Evolutionary conservation across 768 basidiomycete genomes (phyloP).

Genomic region (Punctularia strigosozonata): DNA sequence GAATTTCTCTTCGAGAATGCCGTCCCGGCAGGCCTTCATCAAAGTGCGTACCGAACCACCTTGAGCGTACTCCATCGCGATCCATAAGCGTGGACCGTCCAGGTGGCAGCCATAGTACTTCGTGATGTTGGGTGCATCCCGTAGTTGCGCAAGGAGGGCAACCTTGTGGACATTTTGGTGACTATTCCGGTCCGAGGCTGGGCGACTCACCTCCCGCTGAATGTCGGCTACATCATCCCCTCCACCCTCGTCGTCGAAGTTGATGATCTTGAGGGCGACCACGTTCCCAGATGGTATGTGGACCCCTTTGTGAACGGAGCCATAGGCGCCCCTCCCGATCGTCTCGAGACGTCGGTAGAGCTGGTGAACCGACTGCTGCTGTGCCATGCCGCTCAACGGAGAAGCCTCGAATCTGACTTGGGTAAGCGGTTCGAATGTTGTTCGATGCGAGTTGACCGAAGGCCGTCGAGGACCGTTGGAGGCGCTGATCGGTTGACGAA

Average conservation of each 20-base stretch:
- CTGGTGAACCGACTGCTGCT: slow-evolving; percentile 59
- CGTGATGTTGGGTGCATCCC: slow-evolving; percentile 85
- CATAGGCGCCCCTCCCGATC: slow-evolving; percentile 93
- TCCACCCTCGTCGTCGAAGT: slow-evolving; percentile 91
- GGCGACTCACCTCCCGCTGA: slow-evolving; percentile 92
- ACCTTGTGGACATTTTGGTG: too few species aligned
- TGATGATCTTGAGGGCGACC: slow-evolving; percentile 97
- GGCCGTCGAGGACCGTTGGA: too few species aligned
- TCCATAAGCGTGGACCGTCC: slow-evolving; percentile 95
- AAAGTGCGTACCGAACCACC: slow-evolving; percentile 90
- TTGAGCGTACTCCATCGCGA: slow-evolving; percentile 95
- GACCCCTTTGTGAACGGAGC: slow-evolving; percentile 86
- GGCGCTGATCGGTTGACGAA: too few species aligned
- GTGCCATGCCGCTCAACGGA: too few species aligned
- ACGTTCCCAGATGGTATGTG: slow-evolving; percentile 78
- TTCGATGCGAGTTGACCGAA: too few species aligned
- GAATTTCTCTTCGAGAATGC: slow-evolving; percentile 80
- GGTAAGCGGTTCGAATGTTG: too few species aligned
- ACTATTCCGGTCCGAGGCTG: too few species aligned
- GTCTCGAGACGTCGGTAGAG: slow-evolving; percentile 81
- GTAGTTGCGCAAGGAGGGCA: slow-evolving; percentile 80
- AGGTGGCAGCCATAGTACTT: slow-evolving; percentile 95
- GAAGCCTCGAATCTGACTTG: too few species aligned
- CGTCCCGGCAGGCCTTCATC: slow-evolving; percentile 76
- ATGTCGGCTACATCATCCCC: slow-evolving; percentile 97